Base-by-base conservation (phyloP, 164 flowering plant genomes). In the Vitis labrusca region DNA sequence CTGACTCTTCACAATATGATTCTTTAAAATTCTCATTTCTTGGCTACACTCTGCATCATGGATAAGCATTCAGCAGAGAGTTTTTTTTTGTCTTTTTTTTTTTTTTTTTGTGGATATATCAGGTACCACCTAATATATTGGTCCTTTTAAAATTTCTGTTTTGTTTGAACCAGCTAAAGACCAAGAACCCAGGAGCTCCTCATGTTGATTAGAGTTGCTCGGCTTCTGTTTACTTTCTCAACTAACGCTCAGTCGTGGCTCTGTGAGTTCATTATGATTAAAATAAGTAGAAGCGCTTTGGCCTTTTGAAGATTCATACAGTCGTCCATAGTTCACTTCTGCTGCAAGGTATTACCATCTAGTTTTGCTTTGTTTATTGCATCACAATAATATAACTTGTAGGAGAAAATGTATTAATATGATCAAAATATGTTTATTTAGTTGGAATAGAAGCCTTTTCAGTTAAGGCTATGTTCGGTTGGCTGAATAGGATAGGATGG, bases 151-250 rank as follows among this genome's bases (percentile, higher is more conserved):
- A 68, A 56, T 29, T 64, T 12, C 15, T 54, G 2, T 75, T 29
- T 37, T 78, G 12, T 76, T 69, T 79, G 73, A 67, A 68, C 50
- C 84, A 88, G 92, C 56, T 83, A 53, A 88, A 69, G 78, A 82
- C 60, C 55, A 83, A 79, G 68, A 82, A 69, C 69, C 69, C 77
- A 65, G 68, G 64, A 55, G 68, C 78, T 77, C 79, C 50, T 71
- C 78, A 63, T 59, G 63, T 63, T 71, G 84, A 81, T 64, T 70
- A 67, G 52, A 50, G 59, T 8, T 66, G 50, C 44, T 3, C 0
- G 8, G 44, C 27, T 23, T 23, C 27, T 23, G 27, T 23, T 1
- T 23, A 23, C 27, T 23, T 23, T 23, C 27, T 23, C 51, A 9
- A n/a, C 55, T 23, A 60, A 50, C 57, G 61, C 58, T 49, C 48